A percentile compares a stretch with the other conserved stretches of the same genome.
Evolutionary conservation across 306 rosid genomes (phyloP).

Genomic region (Carpinus viminea): DNA sequence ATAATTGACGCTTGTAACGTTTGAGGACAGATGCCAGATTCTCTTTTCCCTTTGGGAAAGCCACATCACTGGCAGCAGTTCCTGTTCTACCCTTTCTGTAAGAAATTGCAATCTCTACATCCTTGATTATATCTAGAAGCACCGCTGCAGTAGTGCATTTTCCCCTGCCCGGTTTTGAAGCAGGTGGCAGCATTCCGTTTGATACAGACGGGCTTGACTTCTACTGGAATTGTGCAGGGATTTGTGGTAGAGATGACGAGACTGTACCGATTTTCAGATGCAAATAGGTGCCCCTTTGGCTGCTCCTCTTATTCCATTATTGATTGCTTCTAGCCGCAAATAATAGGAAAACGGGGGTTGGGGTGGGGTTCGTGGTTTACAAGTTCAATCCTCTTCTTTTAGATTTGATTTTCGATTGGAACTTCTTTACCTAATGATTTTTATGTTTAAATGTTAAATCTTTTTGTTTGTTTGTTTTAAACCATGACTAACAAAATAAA

Average conservation of each 20-base stretch:
- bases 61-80: slow-evolving; percentile 94
- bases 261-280: too few species aligned
- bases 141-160: slow-evolving; percentile 68
- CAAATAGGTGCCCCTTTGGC: not conserved
- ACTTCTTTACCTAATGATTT: too few species aligned
- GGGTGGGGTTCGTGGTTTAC: too few species aligned
- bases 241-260: slow-evolving; percentile 9
- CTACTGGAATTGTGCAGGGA: slow-evolving; percentile 57
- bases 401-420: too few species aligned
- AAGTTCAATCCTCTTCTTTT: too few species aligned
- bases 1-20: slow-evolving; percentile 82
- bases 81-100: slow-evolving; percentile 86
- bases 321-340: not conserved
- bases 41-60: slow-evolving; percentile 91
- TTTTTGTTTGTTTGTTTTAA: too few species aligned
- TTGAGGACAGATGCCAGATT: slow-evolving; percentile 91
- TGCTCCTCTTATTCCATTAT: not conserved
- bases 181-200: slow-evolving; percentile 83
- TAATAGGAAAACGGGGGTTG: not conserved
- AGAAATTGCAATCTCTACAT: slow-evolving; percentile 79
- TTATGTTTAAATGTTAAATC: too few species aligned
- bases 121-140: slow-evolving; percentile 73
- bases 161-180: slow-evolving; percentile 73
- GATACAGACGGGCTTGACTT: slow-evolving; percentile 67
- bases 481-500: too few species aligned